These are phyloP conservation scores for Zelopaecilomyces penicillatus DNA, from an alignment of 2,329 filamentous ascomycete genomes.

Conservation along the genomic window DNA sequence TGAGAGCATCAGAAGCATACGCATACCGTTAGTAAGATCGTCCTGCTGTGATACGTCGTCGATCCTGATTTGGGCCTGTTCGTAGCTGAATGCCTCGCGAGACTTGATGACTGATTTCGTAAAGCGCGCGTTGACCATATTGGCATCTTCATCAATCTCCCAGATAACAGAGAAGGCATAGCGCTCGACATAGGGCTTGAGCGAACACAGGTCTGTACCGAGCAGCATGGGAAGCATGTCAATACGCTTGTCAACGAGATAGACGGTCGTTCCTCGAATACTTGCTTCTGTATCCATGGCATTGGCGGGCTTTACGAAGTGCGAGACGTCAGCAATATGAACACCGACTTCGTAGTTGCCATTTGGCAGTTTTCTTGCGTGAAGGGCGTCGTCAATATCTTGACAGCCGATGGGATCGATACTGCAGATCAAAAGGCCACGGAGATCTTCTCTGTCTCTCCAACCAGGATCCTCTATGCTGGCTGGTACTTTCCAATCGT, in stretches of 20 bases:
- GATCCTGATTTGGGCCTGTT: slow-evolving; percentile 88
- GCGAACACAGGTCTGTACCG: slow-evolving; percentile 89
- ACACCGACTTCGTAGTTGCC: slow-evolving; percentile 95
- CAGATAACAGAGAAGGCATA: slow-evolving; percentile 80
- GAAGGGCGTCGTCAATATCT: slow-evolving; percentile 95
- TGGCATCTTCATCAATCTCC: slow-evolving; percentile 79
- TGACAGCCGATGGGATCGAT: slow-evolving; percentile 95
- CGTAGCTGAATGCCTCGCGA: slow-evolving; percentile 94
- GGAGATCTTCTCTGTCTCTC: slow-evolving; percentile 75
- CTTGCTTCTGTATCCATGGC: slow-evolving; percentile 96
- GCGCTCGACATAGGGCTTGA: slow-evolving; percentile 96
- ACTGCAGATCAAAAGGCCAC: slow-evolving; percentile 85
- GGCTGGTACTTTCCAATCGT: slow-evolving; percentile 86
- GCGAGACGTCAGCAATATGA: slow-evolving; percentile 97
- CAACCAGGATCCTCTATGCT: slow-evolving; percentile 75
- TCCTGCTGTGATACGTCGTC: slow-evolving; percentile 84
- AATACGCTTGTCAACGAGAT: slow-evolving; percentile 96
- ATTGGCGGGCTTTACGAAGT: slow-evolving; percentile 95
- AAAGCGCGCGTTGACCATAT: slow-evolving; percentile 78
- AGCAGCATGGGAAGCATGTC: slow-evolving; percentile 98
- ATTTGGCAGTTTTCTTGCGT: slow-evolving; percentile 75
- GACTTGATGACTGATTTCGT: slow-evolving; percentile 98
- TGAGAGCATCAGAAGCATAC: slow-evolving; percentile 76
- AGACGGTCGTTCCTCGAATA: slow-evolving; percentile 90
- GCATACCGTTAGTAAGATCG: slow-evolving; percentile 83